phyloP scores from a whole-genome alignment of 768 basidiomycete genomes.

The Lactifluus echinatus region DNA sequence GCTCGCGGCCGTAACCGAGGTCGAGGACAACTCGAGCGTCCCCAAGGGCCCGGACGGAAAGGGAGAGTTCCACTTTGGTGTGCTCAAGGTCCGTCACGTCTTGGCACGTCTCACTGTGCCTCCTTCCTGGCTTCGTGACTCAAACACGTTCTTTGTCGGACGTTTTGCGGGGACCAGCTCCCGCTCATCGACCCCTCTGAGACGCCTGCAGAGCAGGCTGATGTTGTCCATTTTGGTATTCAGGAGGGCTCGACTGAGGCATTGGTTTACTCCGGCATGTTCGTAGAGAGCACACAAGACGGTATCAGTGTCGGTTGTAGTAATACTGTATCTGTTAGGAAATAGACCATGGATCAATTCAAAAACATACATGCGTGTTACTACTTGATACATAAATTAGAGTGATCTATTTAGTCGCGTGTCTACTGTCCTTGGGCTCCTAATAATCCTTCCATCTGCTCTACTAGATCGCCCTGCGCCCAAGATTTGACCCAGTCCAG shows the following conservation, averaged over 20 bases:
- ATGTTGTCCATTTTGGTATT: slow-evolving; percentile 51
- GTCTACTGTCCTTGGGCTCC: neutral
- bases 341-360: neutral
- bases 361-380: neutral
- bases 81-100: slow-evolving; percentile 47
- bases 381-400: neutral
- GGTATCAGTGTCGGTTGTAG: slow-evolving; percentile 31
- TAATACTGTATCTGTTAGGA: slow-evolving; percentile 5
- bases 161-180: slow-evolving; percentile 30
- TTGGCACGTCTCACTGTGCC: neutral
- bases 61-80: slow-evolving; percentile 55
- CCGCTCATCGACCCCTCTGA: slow-evolving; percentile 44
- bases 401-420: neutral
- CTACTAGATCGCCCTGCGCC: slow-evolving; percentile 19
- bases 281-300: slow-evolving; percentile 34
- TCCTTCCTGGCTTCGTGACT: neutral
- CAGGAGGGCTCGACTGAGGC: slow-evolving; percentile 52
- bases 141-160: neutral
- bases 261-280: slow-evolving; percentile 49
- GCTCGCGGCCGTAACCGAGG: slow-evolving; percentile 36
- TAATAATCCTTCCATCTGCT: slow-evolving; percentile 22
- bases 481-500: slow-evolving; percentile 22
- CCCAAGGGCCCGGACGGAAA: slow-evolving; percentile 36
- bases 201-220: slow-evolving; percentile 36
- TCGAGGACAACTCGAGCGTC: slow-evolving; percentile 35